Conservation (phyloP, 1,284 basidiomycete species). For the Pseudozyma sp. region DNA sequence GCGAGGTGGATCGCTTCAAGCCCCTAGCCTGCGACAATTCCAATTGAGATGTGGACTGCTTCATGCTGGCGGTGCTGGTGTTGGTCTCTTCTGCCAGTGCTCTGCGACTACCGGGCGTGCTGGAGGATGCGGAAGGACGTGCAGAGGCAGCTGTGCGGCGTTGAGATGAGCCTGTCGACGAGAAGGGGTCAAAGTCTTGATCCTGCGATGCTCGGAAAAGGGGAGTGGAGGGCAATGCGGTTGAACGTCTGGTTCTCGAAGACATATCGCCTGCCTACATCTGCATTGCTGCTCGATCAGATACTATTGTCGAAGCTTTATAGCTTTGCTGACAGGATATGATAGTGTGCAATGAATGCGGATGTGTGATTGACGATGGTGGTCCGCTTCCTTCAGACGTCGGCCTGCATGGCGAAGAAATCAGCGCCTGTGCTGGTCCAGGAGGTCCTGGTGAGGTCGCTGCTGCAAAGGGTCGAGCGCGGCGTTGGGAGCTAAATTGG, state of each 20-base stretch:
- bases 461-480: no score
- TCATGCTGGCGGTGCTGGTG: slow-evolving; percentile 8
- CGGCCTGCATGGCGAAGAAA: no score
- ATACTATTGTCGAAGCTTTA: neutral
- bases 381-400: no score
- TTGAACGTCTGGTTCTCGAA: slow-evolving; percentile 17
- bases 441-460: no score
- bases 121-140: neutral
- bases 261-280: slow-evolving; percentile 17
- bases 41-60: slow-evolving; percentile 23
- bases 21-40: slow-evolving; percentile 15
- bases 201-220: slow-evolving; percentile 27
- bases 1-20: slow-evolving; percentile 32
- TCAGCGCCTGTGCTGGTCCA: no score
- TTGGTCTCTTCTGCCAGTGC: slow-evolving; percentile 32
- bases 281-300: slow-evolving; percentile 10
- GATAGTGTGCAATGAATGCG: no score
- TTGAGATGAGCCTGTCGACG: slow-evolving; percentile 10
- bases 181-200: slow-evolving; percentile 37
- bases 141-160: neutral
- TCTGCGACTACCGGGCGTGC: slow-evolving; percentile 5
- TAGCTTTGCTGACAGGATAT: no score
- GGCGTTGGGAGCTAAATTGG: neutral
- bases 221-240: slow-evolving; percentile 5
- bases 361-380: neutral